A percentile compares a stretch with the other conserved stretches of the same genome.
Evolutionary conservation across 2,329 filamentous ascomycete species (phyloP).

Genomic region (Ophiostoma ulmi): DNA sequence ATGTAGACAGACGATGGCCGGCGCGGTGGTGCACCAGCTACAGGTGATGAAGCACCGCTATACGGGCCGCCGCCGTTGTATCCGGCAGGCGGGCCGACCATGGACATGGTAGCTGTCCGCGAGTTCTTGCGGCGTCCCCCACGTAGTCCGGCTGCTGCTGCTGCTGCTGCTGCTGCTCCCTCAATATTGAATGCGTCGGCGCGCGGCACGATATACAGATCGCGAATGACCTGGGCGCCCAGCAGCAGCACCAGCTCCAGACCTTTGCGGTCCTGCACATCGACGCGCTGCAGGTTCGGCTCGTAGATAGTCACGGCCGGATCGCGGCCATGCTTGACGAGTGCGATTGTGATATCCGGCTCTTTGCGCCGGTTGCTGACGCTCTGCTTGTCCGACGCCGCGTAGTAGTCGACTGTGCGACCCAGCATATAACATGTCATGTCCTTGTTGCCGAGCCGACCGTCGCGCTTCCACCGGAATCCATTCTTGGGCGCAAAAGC

Average conservation of each 20-base stretch:
- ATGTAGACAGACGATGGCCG: slow-evolving; percentile 13
- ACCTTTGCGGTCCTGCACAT: slow-evolving; percentile 90
- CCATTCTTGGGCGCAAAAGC: slow-evolving; percentile 63
- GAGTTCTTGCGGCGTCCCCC: slow-evolving; percentile 38
- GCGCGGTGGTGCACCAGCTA: background rate
- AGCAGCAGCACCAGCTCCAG: slow-evolving; percentile 74
- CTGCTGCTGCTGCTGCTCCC: slow-evolving; percentile 35
- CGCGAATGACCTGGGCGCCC: slow-evolving; percentile 58
- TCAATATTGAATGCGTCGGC: slow-evolving; percentile 74
- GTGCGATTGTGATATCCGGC: slow-evolving; percentile 89
- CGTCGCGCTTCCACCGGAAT: slow-evolving; percentile 87
- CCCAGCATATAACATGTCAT: slow-evolving; percentile 85
- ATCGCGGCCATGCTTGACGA: slow-evolving; percentile 68
- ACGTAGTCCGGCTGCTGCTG: slow-evolving; percentile 11
- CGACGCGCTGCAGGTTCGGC: slow-evolving; percentile 82
- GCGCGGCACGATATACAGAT: slow-evolving; percentile 59
- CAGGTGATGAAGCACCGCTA: background rate
- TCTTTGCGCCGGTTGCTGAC: slow-evolving; percentile 76
- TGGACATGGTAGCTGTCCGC: slow-evolving; percentile 34
- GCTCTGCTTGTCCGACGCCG: slow-evolving; percentile 43
- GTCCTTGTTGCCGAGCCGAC: slow-evolving; percentile 71
- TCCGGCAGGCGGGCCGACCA: background rate
- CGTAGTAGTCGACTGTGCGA: slow-evolving; percentile 8
- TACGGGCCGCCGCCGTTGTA: background rate
- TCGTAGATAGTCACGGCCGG: slow-evolving; percentile 76